Base-by-base conservation (phyloP, 169 alveolate species). In the Perkinsus marinus region DNA sequence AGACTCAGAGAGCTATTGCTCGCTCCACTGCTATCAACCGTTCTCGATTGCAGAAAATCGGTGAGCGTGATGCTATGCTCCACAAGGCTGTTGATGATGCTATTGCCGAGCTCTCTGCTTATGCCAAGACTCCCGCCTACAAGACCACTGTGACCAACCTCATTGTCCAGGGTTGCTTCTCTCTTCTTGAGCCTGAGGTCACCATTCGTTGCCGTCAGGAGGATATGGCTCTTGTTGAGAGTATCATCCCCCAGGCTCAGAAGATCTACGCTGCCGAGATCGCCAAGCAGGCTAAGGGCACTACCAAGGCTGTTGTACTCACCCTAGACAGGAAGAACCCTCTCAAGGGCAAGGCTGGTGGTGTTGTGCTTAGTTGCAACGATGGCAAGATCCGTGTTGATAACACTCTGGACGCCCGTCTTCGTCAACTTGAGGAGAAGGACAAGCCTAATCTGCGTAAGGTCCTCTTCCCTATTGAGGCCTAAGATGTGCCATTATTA, bases 11-110 rank as follows among this genome's bases (percentile, higher is more conserved):
- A 30, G 91, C 96, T 39, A 93, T 94, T 7, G 96, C 96, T 39
- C 96, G 97, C 30, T 96, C 98, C 68, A 93, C 98, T 41, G 99
- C 97, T 26, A 93, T 97, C 43, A 97, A 97, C 92, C 94, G 96
- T 91, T 98, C 98, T 39, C 94, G 98, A 39, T 95, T 97, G 43
- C 95, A 95, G 57, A 96, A 96, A 69, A 94, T 97, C 94, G 95
- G 96, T 39, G 98, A 97, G 17, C 96, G 96, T 43, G 96, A 96
- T 39, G 95, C 92, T 68, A 93, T 96, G 39, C 92, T 97, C 91
- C 95, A 95, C 89, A 96, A 95, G 90, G 95, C 95, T 69, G 94
- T 95, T 91, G 92, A 92, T 69, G 94, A 91, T 22, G 94, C 98
- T 39, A 91, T 96, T 94, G 6, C 90, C 22, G 90, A 38, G 39